Evolutionary conservation across 2,329 filamentous ascomycete genomes (phyloP).

Genomic region (Trichophaea hybrida): DNA sequence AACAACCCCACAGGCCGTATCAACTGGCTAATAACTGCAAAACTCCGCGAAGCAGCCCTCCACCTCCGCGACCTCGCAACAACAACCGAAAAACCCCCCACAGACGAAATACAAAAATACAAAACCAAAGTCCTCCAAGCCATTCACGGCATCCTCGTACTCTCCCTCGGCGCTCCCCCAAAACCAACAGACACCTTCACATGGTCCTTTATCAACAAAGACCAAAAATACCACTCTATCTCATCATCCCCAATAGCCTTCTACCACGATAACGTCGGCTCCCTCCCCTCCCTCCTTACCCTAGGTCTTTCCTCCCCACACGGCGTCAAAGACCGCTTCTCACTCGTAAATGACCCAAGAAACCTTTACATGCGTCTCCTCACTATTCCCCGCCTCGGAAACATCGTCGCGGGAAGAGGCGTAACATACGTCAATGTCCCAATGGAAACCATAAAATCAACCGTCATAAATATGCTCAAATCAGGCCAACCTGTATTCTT

Average conservation of each 20-base stretch:
- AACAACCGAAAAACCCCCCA: neutral
- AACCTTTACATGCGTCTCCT: conserved; percentile 58
- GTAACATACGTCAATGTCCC: conserved; percentile 74
- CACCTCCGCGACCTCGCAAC: conserved; percentile 33
- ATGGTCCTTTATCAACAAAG: conserved; percentile 65
- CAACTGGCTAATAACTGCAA: conserved; percentile 63
- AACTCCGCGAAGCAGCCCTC: conserved; percentile 75
- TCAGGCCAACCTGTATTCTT: conserved; percentile 75
- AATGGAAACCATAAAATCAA: conserved; percentile 55
- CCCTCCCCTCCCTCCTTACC: conserved; percentile 4
- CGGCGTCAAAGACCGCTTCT: conserved; percentile 58
- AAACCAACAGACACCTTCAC: conserved; percentile 52
- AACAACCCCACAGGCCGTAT: conserved; percentile 36
- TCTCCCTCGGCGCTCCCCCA: conserved; percentile 69
- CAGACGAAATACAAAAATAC: conserved; percentile 41
- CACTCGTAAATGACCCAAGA: conserved; percentile 72
- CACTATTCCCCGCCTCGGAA: conserved; percentile 65
- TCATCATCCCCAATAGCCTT: conserved; percentile 54
- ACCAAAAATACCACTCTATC: conserved; percentile 48
- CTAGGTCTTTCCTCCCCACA: conserved; percentile 23
- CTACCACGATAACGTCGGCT: conserved; percentile 40
- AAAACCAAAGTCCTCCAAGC: conserved; percentile 56
- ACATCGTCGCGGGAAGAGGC: conserved; percentile 60
- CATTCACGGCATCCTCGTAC: conserved; percentile 65
- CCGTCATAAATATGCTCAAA: conserved; percentile 62